Base-by-base conservation (phyloP, 177 flowering plant species). In the Vitis hybrid region DNA sequence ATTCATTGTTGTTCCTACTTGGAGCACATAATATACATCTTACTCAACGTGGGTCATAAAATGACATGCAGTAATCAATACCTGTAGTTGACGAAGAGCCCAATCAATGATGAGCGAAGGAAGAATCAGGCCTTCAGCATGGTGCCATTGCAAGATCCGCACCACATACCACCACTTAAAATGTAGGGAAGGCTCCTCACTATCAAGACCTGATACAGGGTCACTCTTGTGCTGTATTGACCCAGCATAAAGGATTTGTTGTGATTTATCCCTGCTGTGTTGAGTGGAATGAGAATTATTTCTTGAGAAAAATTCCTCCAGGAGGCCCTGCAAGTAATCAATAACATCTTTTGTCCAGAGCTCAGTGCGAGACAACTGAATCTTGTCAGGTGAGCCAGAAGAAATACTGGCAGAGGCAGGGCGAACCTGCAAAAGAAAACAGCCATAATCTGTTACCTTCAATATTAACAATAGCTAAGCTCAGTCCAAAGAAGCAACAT, bases 131-230 rank as follows among this genome's bases (percentile, higher is more conserved):
- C 97, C 89, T 81, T 94, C 98, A 39, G 93, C 82, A 76, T 80
- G 85, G 81, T 96, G 97, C 94, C 97, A 94, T 15, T 90, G 97
- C 75, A 96, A 63, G 55, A 96, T 81, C 51, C 93, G 89, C 71
- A 90, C 98, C 85, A 92, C 81, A 78, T 96, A 96, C 87, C 92
- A 84, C 99, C 99, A 96, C 70, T 90, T 94, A 65, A 84, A 87
- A 73, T 91, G 90, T 31, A 94, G 71, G 7, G 98, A 84, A 66
- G 96, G 89, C 70, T 88, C 96, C 65, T 86, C 92, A 16, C 83
- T 81, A 75, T 89, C 94, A 69, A 72, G 58, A 39, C 68, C 10
- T 29, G 85, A 78, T 56, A 82, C 55, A 52, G 81, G 67, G 81
- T 88, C 89, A 78, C 76, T 73, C 71, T 79, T 90, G 31, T 76